Evolutionary conservation across 208 protist species (phyloP), one percentile per base, ranked within the genome.

Genomic region (Sergeia podlipaevii): DNA sequence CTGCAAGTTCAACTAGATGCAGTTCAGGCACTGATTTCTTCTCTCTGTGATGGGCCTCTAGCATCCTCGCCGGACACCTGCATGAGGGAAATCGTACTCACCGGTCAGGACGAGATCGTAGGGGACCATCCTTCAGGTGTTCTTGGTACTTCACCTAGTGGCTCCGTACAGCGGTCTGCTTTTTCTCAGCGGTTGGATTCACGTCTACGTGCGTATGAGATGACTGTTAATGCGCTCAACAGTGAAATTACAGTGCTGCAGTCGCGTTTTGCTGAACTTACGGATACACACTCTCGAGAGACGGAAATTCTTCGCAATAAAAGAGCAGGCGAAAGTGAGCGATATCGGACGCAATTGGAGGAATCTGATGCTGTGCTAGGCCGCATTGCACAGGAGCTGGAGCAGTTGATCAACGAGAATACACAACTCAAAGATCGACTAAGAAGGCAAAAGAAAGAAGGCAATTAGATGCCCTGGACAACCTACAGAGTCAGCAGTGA

Each of bases 391-490:
- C 48, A 72, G 2, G 84, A 91, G 38, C 46, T 91, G 21, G 84
- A 91, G 52, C 57, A 75, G 43, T 49, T 88, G 4, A 80, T 91
- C 8, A 46, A 44, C 0, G 80, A 88, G 53, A 91, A 91, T 51
- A 75, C 70, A 15, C 65, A 71, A 17, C 52, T 91, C 18, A 84
- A 80, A 50, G 58, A 71, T 20, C 63, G 65, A 20, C 20, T 80
- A 21, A 45, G 8, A 11, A 45, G 27, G 8, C 11, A 45, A 45
- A 45, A 45, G 11, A 45, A 7, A 46, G 2, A 46, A 2, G 27
- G 15, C 27, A 7, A 6, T 7, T n/a, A n/a, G n/a, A n/a, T n/a
- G n/a, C n/a, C n/a, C n/a, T n/a, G n/a, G n/a, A n/a, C n/a, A n/a
- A n/a, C n/a, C n/a, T n/a, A n/a, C n/a, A n/a, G n/a, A n/a, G n/a